These are phyloP conservation scores for Brassica juncea DNA, from an alignment of 345 rosid species.

Conservation along the genomic window DNA sequence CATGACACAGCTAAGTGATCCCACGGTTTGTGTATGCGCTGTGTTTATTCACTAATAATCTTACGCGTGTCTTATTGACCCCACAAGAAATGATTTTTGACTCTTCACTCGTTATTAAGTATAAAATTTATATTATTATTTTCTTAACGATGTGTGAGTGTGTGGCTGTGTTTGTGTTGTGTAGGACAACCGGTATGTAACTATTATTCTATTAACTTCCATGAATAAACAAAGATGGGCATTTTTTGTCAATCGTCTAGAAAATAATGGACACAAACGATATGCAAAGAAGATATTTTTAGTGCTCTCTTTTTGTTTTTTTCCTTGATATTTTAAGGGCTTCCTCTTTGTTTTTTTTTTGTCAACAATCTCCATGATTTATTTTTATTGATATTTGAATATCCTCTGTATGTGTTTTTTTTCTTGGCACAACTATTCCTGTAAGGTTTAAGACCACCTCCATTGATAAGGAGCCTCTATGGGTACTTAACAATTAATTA, in stretches of 20 bases:
- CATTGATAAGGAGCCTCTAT: too few species aligned
- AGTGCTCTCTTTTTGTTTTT: constrained; percentile 4
- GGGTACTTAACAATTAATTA: too few species aligned
- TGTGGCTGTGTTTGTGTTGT: constrained; percentile 14
- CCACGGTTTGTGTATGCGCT: background rate
- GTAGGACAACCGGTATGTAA: background rate
- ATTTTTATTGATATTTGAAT: background rate
- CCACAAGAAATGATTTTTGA: background rate
- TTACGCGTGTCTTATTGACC: background rate
- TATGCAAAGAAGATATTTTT: background rate
- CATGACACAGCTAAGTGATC: constrained; percentile 8
- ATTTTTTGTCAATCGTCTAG: background rate
- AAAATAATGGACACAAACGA: background rate
- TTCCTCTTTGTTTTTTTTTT: background rate
- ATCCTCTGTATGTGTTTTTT: background rate
- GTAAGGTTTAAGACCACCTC: too few species aligned
- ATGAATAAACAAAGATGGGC: constrained; percentile 2
- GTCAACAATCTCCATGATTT: background rate
- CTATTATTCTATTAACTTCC: background rate
- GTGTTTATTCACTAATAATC: background rate
- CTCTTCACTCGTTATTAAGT: constrained; percentile 11
- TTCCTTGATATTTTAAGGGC: constrained; percentile 1
- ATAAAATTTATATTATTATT: background rate
- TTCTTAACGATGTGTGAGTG: background rate
- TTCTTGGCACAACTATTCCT: background rate